phyloP scores from a whole-genome alignment of 345 rosid genomes.

The Eucalyptus albens region DNA sequence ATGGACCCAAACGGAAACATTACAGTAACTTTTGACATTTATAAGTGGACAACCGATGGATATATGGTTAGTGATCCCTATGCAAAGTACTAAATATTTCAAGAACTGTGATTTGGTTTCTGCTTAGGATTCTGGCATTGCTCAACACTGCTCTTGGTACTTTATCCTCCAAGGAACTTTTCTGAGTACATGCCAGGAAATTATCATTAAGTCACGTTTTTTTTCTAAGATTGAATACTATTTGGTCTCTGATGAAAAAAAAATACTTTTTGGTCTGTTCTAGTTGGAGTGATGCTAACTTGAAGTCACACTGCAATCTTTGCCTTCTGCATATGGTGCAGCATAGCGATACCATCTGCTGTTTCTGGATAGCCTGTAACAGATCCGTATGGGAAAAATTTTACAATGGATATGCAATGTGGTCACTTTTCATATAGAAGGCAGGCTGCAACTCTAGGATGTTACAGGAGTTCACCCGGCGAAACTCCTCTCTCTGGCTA shows the following conservation, averaged over 20 bases:
- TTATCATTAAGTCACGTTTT: not conserved
- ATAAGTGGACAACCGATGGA: conserved; percentile 21
- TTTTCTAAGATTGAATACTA: not conserved
- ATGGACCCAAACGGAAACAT: conserved; percentile 51
- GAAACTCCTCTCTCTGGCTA: not conserved
- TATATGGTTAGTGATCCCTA: conserved; percentile 25
- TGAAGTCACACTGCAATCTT: not conserved
- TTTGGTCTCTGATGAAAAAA: not conserved
- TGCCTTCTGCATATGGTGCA: not conserved
- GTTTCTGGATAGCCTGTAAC: not conserved
- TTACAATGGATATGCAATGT: not conserved
- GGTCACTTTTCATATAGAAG: not conserved
- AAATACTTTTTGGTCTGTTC: not conserved
- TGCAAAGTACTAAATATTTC: not conserved
- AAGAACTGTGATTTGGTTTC: not conserved
- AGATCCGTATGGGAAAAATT: not conserved
- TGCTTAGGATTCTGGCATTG: not conserved
- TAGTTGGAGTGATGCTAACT: not conserved
- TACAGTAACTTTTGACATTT: conserved; percentile 34
- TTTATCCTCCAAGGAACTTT: not conserved
- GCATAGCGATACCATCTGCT: not conserved
- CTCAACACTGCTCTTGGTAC: not conserved
- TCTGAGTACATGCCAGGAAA: not conserved
- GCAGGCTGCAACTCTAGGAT: not conserved
- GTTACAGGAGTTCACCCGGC: not conserved